phyloP scores from a whole-genome alignment of 768 basidiomycete species.

The Naematelia aurantialba region DNA sequence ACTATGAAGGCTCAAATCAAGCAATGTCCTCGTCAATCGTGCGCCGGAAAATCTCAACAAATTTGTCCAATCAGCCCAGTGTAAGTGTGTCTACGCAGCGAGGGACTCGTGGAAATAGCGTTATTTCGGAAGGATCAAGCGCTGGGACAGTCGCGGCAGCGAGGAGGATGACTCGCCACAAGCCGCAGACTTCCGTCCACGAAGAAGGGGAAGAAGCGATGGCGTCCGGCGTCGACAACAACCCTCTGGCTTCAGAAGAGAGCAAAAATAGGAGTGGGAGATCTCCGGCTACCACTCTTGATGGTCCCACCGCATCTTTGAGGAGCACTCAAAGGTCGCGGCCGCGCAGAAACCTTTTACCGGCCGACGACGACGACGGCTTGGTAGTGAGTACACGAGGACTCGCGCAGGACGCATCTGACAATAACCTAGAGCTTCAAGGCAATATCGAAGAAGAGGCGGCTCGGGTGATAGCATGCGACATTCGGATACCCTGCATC shows the following conservation, averaged over 20 bases:
- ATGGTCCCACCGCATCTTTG: not conserved
- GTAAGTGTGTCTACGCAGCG: not conserved
- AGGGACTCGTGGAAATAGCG: slow-evolving; percentile 1
- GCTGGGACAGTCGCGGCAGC: not conserved
- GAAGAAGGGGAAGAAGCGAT: not conserved
- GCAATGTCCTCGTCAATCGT: not conserved
- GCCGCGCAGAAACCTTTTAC: not conserved
- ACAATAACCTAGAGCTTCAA: not conserved
- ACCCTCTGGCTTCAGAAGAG: not conserved
- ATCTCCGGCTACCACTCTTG: not conserved
- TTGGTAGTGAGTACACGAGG: not conserved
- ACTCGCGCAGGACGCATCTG: not conserved
- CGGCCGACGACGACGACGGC: not conserved
- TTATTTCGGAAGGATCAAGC: slow-evolving; percentile 8
- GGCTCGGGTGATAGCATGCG: not conserved
- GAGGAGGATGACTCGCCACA: not conserved
- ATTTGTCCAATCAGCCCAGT: not conserved
- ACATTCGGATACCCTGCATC: not conserved
- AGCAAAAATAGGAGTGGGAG: not conserved
- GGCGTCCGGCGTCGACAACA: not conserved
- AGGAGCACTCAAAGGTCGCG: not conserved
- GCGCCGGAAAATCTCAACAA: not conserved
- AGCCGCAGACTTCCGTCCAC: not conserved
- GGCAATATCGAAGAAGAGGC: not conserved
- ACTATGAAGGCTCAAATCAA: not conserved